Evolutionary conservation across 2,329 filamentous ascomycete genomes (phyloP).

Genomic region (Penicillium sclerotigenum): DNA sequence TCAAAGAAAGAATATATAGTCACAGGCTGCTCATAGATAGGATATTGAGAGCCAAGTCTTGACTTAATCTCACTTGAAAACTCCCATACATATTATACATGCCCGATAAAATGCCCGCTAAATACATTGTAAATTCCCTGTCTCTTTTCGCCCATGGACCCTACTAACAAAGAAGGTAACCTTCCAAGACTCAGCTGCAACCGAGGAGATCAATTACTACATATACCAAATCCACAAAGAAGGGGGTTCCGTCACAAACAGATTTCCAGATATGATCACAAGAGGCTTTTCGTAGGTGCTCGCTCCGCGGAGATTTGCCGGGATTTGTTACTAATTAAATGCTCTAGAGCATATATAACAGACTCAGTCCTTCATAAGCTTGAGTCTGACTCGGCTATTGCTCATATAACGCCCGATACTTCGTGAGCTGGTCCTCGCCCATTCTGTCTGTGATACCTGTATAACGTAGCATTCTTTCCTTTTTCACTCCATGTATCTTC

Average conservation of each 20-base stretch:
- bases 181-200: constrained; percentile 4
- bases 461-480: background rate
- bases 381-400: background rate
- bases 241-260: background rate
- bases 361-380: background rate
- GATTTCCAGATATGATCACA: constrained; percentile 4
- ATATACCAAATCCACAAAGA: background rate
- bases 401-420: background rate
- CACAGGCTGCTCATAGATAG: too few species aligned
- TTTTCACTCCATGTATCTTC: background rate
- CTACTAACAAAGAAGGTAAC: constrained; percentile 1
- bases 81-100: background rate
- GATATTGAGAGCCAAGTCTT: background rate
- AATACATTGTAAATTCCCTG: background rate
- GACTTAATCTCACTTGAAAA: too few species aligned
- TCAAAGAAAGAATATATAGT: background rate
- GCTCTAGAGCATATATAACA: background rate
- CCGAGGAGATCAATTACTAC: constrained; percentile 3
- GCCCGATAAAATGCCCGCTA: background rate
- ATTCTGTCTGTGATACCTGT: background rate
- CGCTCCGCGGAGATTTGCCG: too few species aligned
- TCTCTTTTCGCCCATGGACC: background rate
- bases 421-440: too few species aligned
- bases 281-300: constrained; percentile 2
- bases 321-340: background rate